A percentile compares a stretch with the other conserved stretches of the same genome.
These are phyloP conservation scores for Microbotryum silenes-acaulis DNA, from an alignment of 1,284 basidiomycete genomes.

Conservation along the genomic window DNA sequence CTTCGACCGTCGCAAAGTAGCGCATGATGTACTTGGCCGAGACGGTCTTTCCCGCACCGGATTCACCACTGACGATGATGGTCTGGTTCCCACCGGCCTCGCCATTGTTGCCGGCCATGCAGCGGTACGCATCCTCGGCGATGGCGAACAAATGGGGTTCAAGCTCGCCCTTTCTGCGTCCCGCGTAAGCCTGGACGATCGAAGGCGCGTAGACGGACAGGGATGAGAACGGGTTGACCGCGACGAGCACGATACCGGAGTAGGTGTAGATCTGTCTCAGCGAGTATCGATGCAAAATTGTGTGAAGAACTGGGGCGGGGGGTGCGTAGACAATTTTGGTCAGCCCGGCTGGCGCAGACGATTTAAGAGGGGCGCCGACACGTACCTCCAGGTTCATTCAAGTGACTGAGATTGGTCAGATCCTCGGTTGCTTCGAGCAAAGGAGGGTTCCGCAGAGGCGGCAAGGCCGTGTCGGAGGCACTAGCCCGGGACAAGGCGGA, in stretches of 20 bases:
- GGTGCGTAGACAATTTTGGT: neutral
- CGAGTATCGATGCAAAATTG: slow-evolving; percentile 92
- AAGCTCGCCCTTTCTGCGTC: slow-evolving; percentile 82
- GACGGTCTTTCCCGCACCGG: slow-evolving; percentile 98
- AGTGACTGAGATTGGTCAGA: slow-evolving; percentile 90
- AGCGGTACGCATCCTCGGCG: slow-evolving; percentile 96
- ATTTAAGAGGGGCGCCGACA: slow-evolving; percentile 6
- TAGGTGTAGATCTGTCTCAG: slow-evolving; percentile 98
- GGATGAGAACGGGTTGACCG: slow-evolving; percentile 91
- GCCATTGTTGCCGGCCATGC: slow-evolving; percentile 64
- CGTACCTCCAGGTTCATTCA: slow-evolving; percentile 93
- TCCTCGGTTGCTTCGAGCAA: slow-evolving; percentile 95
- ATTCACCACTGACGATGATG: slow-evolving; percentile 98
- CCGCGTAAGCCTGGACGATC: slow-evolving; percentile 95
- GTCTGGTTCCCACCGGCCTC: slow-evolving; percentile 70
- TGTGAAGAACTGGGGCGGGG: slow-evolving; percentile 73
- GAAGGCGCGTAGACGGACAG: slow-evolving; percentile 67
- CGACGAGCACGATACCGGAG: slow-evolving; percentile 93
- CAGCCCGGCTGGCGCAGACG: neutral
- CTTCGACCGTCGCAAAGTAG: slow-evolving; percentile 96
- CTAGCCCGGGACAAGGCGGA: slow-evolving; percentile 12
- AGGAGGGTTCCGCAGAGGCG: slow-evolving; percentile 92
- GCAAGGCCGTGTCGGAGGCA: slow-evolving; percentile 46
- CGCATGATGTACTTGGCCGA: slow-evolving; percentile 99
- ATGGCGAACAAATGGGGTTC: slow-evolving; percentile 99